Percentiles rank a stretch among this genome's conserved stretches.
phyloP scores from a whole-genome alignment of 2,329 filamentous ascomycete species.

The Fusarium liriodendri region DNA sequence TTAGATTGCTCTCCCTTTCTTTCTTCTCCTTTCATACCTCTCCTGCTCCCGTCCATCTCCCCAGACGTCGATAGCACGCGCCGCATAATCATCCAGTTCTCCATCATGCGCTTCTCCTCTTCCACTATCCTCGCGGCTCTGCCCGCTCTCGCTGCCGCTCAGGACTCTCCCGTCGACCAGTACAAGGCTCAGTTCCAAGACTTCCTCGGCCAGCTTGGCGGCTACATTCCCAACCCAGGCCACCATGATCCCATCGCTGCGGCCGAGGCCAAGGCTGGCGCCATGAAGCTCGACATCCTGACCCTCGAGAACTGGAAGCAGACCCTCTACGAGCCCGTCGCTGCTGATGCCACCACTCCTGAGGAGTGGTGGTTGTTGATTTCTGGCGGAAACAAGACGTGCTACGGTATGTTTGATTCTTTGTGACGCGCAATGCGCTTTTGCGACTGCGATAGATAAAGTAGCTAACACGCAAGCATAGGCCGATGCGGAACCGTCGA shows the following conservation, averaged over 20 bases:
- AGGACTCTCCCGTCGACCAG: conserved; percentile 63
- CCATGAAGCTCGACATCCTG: conserved; percentile 62
- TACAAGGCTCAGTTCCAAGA: conserved; percentile 73
- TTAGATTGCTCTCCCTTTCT: conserved; percentile 15
- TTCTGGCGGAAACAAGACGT: conserved; percentile 82
- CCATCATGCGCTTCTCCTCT: conserved; percentile 69
- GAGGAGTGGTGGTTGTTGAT: conserved; percentile 83
- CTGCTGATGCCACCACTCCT: conserved; percentile 68
- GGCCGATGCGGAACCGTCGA: conserved; percentile 75
- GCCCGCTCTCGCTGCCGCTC: conserved; percentile 66
- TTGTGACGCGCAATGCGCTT: conserved; percentile 4
- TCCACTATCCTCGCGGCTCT: conserved; percentile 63
- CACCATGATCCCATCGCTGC: conserved; percentile 55
- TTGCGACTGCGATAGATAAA: conserved; percentile 1
- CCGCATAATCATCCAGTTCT: conserved; percentile 5
- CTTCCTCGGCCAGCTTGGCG: conserved; percentile 70
- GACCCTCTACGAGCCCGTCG: conserved; percentile 71
- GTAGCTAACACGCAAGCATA: conserved; percentile 45
- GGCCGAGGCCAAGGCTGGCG: conserved; percentile 53
- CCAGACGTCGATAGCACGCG: conserved; percentile 8
- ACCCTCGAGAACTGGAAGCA: conserved; percentile 78
- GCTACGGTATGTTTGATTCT: conserved; percentile 64
- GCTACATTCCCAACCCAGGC: conserved; percentile 63
- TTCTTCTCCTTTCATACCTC: conserved; percentile 12
- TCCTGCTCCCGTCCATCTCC: conserved; percentile 5